Conservation (phyloP, 352 stramenopile species). For the Globisporangium camurandrum region DNA sequence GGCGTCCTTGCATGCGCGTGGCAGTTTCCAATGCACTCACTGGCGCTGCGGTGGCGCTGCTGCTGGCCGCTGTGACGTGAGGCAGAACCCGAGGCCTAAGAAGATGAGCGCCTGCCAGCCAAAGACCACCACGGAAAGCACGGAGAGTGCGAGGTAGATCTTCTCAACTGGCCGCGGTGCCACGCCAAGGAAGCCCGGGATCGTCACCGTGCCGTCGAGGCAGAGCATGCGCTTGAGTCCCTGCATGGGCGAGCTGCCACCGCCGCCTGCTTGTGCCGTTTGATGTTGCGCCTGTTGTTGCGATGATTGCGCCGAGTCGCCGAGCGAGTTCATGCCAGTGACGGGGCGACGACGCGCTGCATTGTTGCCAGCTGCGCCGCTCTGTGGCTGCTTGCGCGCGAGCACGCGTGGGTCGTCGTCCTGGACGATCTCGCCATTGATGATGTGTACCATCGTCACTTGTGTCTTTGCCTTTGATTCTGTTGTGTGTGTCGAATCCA, state of each 20-base stretch:
- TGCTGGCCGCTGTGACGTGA: constrained; percentile 42
- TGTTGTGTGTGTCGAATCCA: too few relatives aligned
- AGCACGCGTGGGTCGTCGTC: constrained; percentile 76
- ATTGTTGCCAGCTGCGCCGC: neutral
- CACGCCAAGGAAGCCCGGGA: constrained; percentile 53
- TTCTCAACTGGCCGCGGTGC: constrained; percentile 53
- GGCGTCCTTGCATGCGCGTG: too few relatives aligned
- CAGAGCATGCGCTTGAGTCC: constrained; percentile 40
- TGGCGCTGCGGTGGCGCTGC: too few relatives aligned
- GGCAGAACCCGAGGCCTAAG: constrained; percentile 53
- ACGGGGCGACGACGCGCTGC: constrained; percentile 4
- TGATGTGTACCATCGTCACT: constrained; percentile 90
- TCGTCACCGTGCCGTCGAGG: constrained; percentile 50
- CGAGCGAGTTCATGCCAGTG: constrained; percentile 18
- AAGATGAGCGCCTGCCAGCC: constrained; percentile 72
- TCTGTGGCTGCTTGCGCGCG: constrained; percentile 12
- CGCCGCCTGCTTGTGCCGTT: constrained; percentile 1
- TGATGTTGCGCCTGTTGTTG: constrained; percentile 4
- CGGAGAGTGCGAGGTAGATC: constrained; percentile 53
- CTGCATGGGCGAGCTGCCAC: constrained; percentile 29
- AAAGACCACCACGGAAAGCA: constrained; percentile 47
- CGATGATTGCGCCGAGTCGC: neutral
- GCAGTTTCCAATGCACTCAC: too few relatives aligned
- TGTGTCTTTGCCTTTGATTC: too few relatives aligned
- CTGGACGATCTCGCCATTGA: constrained; percentile 82